Conservation (phyloP, 345 rosid genomes). For the Turnera subulata region DNA sequence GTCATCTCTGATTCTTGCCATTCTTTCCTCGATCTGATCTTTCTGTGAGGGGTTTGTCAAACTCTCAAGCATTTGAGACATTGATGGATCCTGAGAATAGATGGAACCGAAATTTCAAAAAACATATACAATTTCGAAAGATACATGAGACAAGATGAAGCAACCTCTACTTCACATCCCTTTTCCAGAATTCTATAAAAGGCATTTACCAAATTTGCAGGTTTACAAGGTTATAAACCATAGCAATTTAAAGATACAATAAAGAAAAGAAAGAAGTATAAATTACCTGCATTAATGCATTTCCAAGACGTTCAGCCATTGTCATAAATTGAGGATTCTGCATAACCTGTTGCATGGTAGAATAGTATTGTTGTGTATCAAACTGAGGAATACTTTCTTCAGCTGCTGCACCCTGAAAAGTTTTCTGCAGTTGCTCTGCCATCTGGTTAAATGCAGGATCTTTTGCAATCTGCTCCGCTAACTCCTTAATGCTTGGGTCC, state of each 20-base stretch:
- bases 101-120: neutral
- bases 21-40: constrained; percentile 81
- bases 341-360: constrained; percentile 97
- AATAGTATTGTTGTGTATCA: constrained; percentile 66
- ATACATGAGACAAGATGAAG: too few species aligned
- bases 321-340: constrained; percentile 91
- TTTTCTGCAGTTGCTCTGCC: constrained; percentile 94
- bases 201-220: neutral
- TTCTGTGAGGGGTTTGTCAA: constrained; percentile 73
- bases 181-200: too few species aligned
- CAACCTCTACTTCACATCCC: too few species aligned
- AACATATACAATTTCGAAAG: neutral
- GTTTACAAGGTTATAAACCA: neutral
- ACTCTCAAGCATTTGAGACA: constrained; percentile 90
- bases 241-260: too few species aligned
- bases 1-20: constrained; percentile 81
- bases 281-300: constrained; percentile 76
- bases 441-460: constrained; percentile 91
- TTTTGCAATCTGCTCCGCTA: constrained; percentile 92
- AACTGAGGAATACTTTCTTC: constrained; percentile 62
- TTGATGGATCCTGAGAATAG: constrained; percentile 75
- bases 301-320: constrained; percentile 96
- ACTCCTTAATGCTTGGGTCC: constrained; percentile 92
- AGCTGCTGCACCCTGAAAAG: constrained; percentile 52
- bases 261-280: neutral